Conservation (phyloP, 108 stramenopile genomes). For the Skeletonema marinoi region DNA sequence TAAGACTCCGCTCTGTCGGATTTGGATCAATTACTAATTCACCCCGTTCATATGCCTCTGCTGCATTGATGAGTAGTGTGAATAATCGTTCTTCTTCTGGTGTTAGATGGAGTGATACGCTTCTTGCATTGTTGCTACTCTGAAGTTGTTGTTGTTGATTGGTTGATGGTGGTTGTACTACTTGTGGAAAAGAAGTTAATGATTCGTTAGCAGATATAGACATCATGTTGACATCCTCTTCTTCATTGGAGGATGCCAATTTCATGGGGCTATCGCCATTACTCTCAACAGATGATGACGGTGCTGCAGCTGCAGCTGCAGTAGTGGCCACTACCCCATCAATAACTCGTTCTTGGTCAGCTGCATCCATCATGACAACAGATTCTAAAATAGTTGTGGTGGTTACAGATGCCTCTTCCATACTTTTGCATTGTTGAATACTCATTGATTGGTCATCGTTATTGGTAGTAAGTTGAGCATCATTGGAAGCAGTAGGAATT, state of each 20-base stretch:
- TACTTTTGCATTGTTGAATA: background rate
- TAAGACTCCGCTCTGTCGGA: slow-evolving; percentile 14
- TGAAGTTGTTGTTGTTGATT: background rate
- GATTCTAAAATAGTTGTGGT: background rate
- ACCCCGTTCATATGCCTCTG: slow-evolving; percentile 47
- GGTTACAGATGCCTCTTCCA: slow-evolving; percentile 28
- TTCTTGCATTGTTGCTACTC: background rate
- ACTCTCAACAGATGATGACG: no score
- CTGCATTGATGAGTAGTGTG: slow-evolving; percentile 37
- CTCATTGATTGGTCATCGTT: no score
- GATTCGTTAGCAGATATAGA: no score
- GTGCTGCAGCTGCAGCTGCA: no score
- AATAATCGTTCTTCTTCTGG: slow-evolving; percentile 56
- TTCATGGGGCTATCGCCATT: no score
- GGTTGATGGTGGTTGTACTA: no score
- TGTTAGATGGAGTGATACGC: slow-evolving; percentile 37
- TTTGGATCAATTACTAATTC: slow-evolving; percentile 24
- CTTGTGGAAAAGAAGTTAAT: no score
- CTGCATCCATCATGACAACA: background rate
- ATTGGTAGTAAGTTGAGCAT: no score
- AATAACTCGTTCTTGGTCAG: background rate
- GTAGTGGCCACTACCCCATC: background rate
- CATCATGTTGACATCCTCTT: background rate
- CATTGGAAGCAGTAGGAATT: no score
- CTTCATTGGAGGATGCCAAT: background rate